phyloP scores from a whole-genome alignment of 345 rosid genomes.

The Schrenkiella parvula region DNA sequence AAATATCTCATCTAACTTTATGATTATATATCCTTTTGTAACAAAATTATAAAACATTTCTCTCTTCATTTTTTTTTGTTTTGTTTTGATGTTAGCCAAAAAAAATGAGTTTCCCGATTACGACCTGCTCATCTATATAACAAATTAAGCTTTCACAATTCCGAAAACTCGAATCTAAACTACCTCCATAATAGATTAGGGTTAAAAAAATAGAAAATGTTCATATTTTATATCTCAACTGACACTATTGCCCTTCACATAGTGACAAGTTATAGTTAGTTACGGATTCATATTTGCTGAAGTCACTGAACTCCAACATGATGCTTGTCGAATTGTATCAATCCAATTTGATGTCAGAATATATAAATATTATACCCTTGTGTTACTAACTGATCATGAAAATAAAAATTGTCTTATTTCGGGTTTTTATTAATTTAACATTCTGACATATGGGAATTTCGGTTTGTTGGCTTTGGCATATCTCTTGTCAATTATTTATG shows the following conservation, averaged over 20 bases:
- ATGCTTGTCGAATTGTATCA: slow-evolving; percentile 19
- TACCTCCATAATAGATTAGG: background rate
- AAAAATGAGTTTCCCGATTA: background rate
- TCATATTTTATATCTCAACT: background rate
- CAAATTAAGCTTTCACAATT: background rate
- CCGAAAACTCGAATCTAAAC: background rate
- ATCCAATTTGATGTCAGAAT: slow-evolving; percentile 24
- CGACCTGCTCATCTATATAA: background rate
- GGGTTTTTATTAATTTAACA: background rate
- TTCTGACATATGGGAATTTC: slow-evolving; percentile 25
- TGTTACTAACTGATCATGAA: slow-evolving; percentile 12
- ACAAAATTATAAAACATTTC: background rate
- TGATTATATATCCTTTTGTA: background rate
- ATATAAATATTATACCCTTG: background rate
- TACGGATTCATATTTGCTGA: slow-evolving; percentile 15
- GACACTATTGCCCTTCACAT: background rate
- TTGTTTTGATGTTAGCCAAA: background rate
- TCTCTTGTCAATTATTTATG: background rate
- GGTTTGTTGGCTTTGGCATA: slow-evolving; percentile 19
- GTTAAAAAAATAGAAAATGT: background rate
- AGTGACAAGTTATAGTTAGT: slow-evolving; percentile 5
- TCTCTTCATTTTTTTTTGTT: no score
- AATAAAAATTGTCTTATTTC: slow-evolving; percentile 10
- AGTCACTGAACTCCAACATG: slow-evolving; percentile 20
- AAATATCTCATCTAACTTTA: background rate